Conservation (phyloP, 2,329 filamentous ascomycete genomes). For the Clarireedia homoeocarpa region DNA sequence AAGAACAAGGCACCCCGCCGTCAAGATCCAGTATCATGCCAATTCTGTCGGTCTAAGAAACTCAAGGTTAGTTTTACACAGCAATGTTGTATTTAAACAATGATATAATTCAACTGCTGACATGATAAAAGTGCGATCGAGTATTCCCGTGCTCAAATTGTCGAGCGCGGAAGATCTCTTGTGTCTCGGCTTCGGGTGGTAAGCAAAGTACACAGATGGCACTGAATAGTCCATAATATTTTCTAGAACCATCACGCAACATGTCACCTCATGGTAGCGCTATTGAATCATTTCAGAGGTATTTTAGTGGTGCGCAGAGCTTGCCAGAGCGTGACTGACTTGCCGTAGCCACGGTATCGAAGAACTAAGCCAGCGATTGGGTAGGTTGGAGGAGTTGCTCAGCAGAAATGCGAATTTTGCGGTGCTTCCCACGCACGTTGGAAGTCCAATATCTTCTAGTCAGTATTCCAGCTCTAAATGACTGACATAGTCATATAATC, state of each 20-base stretch:
- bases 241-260: background rate
- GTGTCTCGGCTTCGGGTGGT: background rate
- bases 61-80: background rate
- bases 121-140: conserved; percentile 18
- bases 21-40: conserved; percentile 23
- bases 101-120: background rate
- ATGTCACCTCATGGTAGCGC: background rate
- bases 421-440: background rate
- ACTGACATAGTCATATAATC: background rate
- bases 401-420: background rate
- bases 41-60: conserved; percentile 22
- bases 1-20: conserved; percentile 11
- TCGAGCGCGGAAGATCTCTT: conserved; percentile 12
- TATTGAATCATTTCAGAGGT: background rate
- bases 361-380: conserved; percentile 14
- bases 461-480: background rate
- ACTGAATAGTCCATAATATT: background rate
- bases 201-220: background rate
- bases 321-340: background rate
- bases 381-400: conserved; percentile 16
- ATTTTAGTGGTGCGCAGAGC: no score
- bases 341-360: conserved; percentile 12
- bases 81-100: background rate
- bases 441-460: background rate
- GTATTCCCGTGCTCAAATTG: conserved; percentile 23